Percentiles rank a stretch among this genome's conserved stretches.
Conservation (phyloP, 2,329 filamentous ascomycete genomes). For the Curvularia verruculosa region DNA sequence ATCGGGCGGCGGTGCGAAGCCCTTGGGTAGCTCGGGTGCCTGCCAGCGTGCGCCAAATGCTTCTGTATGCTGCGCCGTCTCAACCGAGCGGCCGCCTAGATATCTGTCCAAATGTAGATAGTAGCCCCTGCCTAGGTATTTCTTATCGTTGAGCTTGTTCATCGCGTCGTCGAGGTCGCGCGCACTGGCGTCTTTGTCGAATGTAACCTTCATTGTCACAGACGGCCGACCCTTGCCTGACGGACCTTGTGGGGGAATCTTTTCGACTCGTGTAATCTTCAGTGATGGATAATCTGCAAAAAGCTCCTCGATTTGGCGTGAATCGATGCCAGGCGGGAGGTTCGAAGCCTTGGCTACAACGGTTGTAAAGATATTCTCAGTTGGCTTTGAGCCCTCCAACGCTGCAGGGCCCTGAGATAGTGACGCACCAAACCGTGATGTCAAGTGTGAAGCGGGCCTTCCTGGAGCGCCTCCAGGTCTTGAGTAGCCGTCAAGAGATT, state of each 20-base stretch:
- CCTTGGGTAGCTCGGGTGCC: conserved; percentile 36
- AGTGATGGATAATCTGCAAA: conserved; percentile 41
- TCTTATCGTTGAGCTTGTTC: conserved; percentile 43
- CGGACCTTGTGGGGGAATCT: conserved; percentile 29
- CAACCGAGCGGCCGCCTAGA: conserved; percentile 31
- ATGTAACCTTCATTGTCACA: conserved; percentile 40
- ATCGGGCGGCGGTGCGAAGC: conserved; percentile 38
- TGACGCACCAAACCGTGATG: conserved; percentile 24
- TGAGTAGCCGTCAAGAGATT: conserved; percentile 29
- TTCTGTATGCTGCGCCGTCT: conserved; percentile 32
- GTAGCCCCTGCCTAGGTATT: conserved; percentile 42
- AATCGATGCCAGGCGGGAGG: conserved; percentile 37
- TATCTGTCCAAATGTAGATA: conserved; percentile 46
- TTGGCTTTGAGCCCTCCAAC: conserved; percentile 22
- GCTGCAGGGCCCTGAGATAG: conserved; percentile 22
- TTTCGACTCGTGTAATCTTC: conserved; percentile 42
- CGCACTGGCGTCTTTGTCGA: conserved; percentile 39
- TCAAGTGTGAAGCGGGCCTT: conserved; percentile 22
- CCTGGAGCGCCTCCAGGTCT: conserved; percentile 21
- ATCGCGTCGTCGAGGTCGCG: conserved; percentile 41
- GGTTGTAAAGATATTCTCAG: conserved; percentile 37
- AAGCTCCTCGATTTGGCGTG: conserved; percentile 34
- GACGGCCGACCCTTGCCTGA: conserved; percentile 30
- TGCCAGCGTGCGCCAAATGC: conserved; percentile 43
- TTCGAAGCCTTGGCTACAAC: conserved; percentile 44